Evolutionary conservation across 192 early-diverging fungal genomes (phyloP), one percentile per base, ranked within the genome.

Genomic region (Coemansia sp.): DNA sequence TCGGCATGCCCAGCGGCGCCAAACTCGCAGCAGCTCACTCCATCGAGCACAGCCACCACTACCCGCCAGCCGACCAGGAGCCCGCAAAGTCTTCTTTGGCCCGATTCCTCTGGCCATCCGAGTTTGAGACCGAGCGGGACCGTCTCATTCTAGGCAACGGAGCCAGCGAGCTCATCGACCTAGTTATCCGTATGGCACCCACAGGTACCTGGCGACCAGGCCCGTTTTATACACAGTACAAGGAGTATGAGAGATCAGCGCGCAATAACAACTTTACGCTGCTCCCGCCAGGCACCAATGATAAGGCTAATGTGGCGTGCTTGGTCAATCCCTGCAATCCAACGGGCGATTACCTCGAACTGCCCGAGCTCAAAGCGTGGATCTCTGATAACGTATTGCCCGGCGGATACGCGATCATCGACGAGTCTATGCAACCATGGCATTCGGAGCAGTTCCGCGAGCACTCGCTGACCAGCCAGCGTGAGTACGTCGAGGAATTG

Each of bases 401-500:
- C n/a, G 89, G 91, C 34, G 92, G 93, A 44, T 87, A 89, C 38
- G 91, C 91, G 60, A 86, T 95, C 69, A 89, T 95, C 64, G 94
- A 95, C 74, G 94, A 95, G 80, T 95, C 94, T 0, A 95, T 95
- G 94, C 94, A 95, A 82, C 91, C 92, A n/a, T 95, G 94, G 94
- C 89, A 92, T 67, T 93, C 92, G 53, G 69, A 86, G 36, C 70
- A 89, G 50, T 95, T 92, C 85, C 91, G 90, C 41, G 58, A 85
- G 53, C 93, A 95, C 74, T 94, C 93, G n/a, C 83, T 95, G 70
- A 89, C 85, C 55, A 88, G 87, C 62, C 88, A 94, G 84, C 82
- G 87, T 64, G 84, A 87, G 31, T 95, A 89, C 72, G 59, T 90
- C 51, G 78, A 75, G 46, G 67, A 83, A 36, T 67, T 94, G 61